Base-by-base conservation (phyloP, 202 grass and related monocot genomes). In the Elaeis oleifera region DNA sequence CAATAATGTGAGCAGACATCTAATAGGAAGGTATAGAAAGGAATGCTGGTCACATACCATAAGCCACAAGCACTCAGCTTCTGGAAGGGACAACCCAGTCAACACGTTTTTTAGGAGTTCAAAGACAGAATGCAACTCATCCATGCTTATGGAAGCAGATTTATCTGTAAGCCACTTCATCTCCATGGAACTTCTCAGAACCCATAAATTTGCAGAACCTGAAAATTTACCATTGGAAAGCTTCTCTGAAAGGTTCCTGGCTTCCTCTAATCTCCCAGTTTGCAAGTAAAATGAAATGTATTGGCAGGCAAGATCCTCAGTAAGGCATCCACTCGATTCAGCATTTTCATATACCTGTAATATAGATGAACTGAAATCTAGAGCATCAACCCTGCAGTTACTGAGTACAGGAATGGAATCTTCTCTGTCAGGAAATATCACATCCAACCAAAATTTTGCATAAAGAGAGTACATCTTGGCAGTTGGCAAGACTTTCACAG, bases 401-500 rank as follows among this genome's bases (percentile, higher is more conserved):
- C 53, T 56, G 23, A 83, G 79, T 23, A 71, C 24, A 59, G 74
- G 49, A 59, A 72, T 69, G 48, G 74, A 78, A 53, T 83, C 65
- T 77, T 80, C 77, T 70, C 63, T 76, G 28, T 74, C 44, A 5
- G 79, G 52, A 60, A 66, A 75, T 53, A 92, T 16, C 54, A 80
- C 65, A 68, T 80, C 80, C 56, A 73, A 69, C 82, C 71, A 97
- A 72, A 97, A 97, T 32, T 92, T 81, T 66, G 82, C 79, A 67
- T 86, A 97, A 51, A 97, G 57, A 21, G 82, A 86, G 61, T 80
- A 89, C 94, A 97, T 92, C 82, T 79, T 84, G 64, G 71, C 74
- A 50, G 82, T 97, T 57, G 76, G 78, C 53, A 92, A 79, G 13
- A 50, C 72, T 81, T 80, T 84, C 53, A 86, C 18, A 77, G 88